Evolutionary conservation across 805 yeast genomes (phyloP), one percentile per base, ranked within the genome.

Genomic region (Yamadazyma endophytica): DNA sequence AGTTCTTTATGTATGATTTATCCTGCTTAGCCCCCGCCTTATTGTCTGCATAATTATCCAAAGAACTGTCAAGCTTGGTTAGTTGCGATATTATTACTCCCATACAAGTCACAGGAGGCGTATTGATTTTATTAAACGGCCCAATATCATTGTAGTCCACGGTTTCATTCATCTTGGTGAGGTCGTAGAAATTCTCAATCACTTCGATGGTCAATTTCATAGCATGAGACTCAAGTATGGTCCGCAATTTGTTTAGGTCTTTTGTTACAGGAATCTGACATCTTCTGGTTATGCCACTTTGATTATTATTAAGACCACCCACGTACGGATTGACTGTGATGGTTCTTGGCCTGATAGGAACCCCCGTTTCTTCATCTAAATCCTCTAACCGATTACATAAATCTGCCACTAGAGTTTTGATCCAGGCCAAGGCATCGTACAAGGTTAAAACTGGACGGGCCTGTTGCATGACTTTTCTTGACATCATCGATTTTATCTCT

Each of bases 401-500:
- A 46, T 90, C 98, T 0, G 88, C 89, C 2, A 83, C 70, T 60
- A 80, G 89, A 0, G 90, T 94, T 22, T 69, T 75, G 6, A 90
- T 58, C 98, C 98, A 90, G 13, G 76, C 78, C 4, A 63, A 42
- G 14, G 84, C 74, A 43, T 85, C 95, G 2, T 60, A 61, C 5
- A 68, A 39, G 2, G 67, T 64, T 3, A 54, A 56, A 2, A 89
- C 77, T 0, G 61, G 64, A 5, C 77, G 61, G 8, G 65, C 64
- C 0, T 75, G 71, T 29, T 79, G 57, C 54, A 90, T 80, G 49
- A 88, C 86, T 51, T 92, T 92, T 29, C 79, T 79, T 0, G 96
- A 82, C 58, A 79, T 79, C 97, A 92, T 90, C 1, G 95, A 79
- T 50, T 88, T 86, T 6, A 84, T 67, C 16, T 77, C 76, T 0